Conservation (phyloP, 495 filamentous ascomycete species). For the Aspergillus diversus region DNA sequence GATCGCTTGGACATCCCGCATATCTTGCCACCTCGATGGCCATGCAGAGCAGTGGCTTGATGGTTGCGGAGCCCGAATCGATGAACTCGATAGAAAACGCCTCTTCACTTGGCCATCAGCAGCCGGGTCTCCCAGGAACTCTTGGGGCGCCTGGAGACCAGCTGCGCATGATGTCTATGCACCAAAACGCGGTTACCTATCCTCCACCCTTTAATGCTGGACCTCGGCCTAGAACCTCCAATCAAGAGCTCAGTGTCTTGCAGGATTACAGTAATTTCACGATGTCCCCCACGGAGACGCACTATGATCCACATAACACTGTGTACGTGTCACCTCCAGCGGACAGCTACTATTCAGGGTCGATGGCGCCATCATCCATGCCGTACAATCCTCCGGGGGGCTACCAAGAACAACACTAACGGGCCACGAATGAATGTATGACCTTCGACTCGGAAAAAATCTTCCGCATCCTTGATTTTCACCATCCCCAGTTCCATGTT, state of each 20-base stretch:
- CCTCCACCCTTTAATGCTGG: slow-evolving; percentile 43
- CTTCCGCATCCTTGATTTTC: background rate
- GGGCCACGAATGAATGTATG: slow-evolving; percentile 8
- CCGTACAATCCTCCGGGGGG: slow-evolving; percentile 21
- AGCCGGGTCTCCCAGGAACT: slow-evolving; percentile 16
- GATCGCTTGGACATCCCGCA: slow-evolving; percentile 19
- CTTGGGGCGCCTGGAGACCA: slow-evolving; percentile 19
- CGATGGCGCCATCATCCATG: slow-evolving; percentile 19
- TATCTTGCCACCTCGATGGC: slow-evolving; percentile 26
- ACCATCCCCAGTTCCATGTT: background rate
- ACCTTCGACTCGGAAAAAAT: background rate
- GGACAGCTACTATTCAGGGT: slow-evolving; percentile 18
- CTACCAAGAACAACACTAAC: slow-evolving; percentile 20
- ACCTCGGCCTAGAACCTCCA: slow-evolving; percentile 28
- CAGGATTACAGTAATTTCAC: slow-evolving; percentile 31
- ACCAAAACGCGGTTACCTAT: slow-evolving; percentile 44
- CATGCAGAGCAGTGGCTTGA: slow-evolving; percentile 29
- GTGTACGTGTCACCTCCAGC: slow-evolving; percentile 24
- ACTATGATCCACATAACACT: slow-evolving; percentile 19
- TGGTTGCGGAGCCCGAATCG: slow-evolving; percentile 38
- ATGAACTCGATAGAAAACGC: slow-evolving; percentile 27
- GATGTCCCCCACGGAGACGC: slow-evolving; percentile 29
- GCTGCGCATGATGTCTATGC: slow-evolving; percentile 26
- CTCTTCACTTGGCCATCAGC: slow-evolving; percentile 12
- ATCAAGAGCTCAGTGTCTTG: slow-evolving; percentile 28